Conservation (phyloP, 2,329 filamentous ascomycete species). For the Drechslera avenae region DNA sequence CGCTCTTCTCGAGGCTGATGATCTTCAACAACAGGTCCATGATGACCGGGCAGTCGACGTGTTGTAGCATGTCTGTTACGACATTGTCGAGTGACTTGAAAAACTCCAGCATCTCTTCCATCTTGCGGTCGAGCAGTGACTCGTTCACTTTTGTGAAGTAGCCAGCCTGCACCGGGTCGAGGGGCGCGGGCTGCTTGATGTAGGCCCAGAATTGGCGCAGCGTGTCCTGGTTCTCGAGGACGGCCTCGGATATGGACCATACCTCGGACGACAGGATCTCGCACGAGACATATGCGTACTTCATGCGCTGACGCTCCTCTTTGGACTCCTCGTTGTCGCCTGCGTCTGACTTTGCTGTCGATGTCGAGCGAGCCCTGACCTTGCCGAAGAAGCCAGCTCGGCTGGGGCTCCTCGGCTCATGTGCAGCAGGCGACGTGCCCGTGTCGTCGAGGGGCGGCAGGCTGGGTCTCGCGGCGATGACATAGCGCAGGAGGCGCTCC, state of each 20-base stretch:
- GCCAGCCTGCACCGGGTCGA: constrained; percentile 91
- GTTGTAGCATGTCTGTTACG: constrained; percentile 82
- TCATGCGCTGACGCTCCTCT: constrained; percentile 86
- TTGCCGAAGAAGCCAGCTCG: constrained; percentile 55
- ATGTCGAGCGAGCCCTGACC: constrained; percentile 52
- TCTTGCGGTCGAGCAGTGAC: constrained; percentile 96
- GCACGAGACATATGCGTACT: constrained; percentile 90
- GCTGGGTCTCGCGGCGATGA: constrained; percentile 74
- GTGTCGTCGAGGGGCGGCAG: constrained; percentile 41
- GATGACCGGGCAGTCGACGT: constrained; percentile 96
- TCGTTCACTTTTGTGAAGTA: constrained; percentile 99
- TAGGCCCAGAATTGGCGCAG: constrained; percentile 91
- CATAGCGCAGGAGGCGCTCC: constrained; percentile 85
- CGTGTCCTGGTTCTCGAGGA: constrained; percentile 81
- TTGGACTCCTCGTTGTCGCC: constrained; percentile 66
- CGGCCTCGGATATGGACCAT: constrained; percentile 92
- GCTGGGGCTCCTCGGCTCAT: constrained; percentile 39
- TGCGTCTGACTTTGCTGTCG: constrained; percentile 49
- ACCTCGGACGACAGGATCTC: constrained; percentile 95
- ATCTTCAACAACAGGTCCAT: constrained; percentile 98
- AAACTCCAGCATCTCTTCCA: constrained; percentile 92
- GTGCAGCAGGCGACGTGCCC: constrained; percentile 53
- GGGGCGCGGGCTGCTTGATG: constrained; percentile 77
- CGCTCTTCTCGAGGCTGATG: constrained; percentile 90
- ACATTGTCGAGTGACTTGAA: constrained; percentile 83